Percentiles rank a stretch among this genome's conserved stretches.
Evolutionary conservation across 768 basidiomycete species (phyloP).

Genomic region (Phanerodontia chrysosporium): DNA sequence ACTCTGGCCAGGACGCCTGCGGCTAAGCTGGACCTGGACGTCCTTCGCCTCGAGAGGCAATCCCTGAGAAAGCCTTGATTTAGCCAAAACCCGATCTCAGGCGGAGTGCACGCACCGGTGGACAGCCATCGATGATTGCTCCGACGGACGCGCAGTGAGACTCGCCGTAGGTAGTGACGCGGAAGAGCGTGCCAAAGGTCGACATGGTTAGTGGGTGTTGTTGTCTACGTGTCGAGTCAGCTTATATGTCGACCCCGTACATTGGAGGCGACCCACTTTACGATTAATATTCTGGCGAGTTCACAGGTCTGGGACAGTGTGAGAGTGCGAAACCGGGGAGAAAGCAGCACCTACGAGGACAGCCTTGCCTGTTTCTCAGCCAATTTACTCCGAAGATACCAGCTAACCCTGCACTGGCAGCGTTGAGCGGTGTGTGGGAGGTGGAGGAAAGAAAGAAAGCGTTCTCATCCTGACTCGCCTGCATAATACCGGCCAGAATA

Average conservation of each 20-base stretch:
- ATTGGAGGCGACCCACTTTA: not conserved
- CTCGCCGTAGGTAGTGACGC: constrained; percentile 97
- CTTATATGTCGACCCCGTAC: not conserved
- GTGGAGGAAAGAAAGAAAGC: not conserved
- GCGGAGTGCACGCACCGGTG: constrained; percentile 87
- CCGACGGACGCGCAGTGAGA: constrained; percentile 97
- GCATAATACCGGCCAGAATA: no score
- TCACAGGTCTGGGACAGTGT: constrained; percentile 9
- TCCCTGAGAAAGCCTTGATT: constrained; percentile 58
- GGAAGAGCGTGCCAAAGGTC: constrained; percentile 85
- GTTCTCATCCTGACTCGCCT: constrained; percentile 3
- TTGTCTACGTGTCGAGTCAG: not conserved
- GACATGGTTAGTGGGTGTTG: constrained; percentile 55
- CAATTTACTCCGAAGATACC: not conserved
- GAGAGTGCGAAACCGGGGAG: not conserved
- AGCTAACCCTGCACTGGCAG: constrained; percentile 16
- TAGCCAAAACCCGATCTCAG: no score
- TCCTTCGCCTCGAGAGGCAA: constrained; percentile 75
- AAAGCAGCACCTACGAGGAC: constrained; percentile 11
- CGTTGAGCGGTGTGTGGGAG: constrained; percentile 7
- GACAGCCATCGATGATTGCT: constrained; percentile 95
- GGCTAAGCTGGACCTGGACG: constrained; percentile 86
- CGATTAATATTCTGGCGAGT: not conserved
- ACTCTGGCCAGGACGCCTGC: constrained; percentile 93
- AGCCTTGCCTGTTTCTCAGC: constrained; percentile 9